phyloP scores from a whole-genome alignment of 2,329 filamentous ascomycete genomes.

The Trichophyton benhamiae region DNA sequence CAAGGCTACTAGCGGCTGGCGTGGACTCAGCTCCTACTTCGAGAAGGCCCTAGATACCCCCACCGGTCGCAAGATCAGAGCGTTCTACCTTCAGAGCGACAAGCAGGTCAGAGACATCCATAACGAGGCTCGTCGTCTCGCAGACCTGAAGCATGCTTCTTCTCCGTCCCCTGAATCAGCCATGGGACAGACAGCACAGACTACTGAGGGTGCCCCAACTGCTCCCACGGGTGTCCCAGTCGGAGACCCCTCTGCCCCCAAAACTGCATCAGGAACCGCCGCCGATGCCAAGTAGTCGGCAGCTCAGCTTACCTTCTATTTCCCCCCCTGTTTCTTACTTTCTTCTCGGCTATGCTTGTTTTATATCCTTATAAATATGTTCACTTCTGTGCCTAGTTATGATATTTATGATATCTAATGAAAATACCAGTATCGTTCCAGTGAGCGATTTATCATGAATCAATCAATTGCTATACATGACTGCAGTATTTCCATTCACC shows the following conservation, averaged over 20 bases:
- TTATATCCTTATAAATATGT: background rate
- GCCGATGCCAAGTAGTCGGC: background rate
- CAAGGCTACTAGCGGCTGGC: conserved; percentile 55
- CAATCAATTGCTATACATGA: too few relatives aligned
- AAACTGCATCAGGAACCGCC: background rate
- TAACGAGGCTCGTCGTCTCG: conserved; percentile 74
- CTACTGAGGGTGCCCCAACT: conserved; percentile 11
- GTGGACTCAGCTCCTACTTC: conserved; percentile 74
- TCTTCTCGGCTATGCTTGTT: background rate
- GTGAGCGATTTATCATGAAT: background rate
- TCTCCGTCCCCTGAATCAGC: conserved; percentile 27
- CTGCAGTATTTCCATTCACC: too few relatives aligned
- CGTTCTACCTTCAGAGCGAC: conserved; percentile 74
- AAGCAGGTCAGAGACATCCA: conserved; percentile 94
- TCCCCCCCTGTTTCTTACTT: background rate
- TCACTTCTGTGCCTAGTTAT: conserved; percentile 5
- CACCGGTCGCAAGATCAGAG: conserved; percentile 73
- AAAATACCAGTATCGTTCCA: background rate
- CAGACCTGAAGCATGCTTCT: conserved; percentile 61
- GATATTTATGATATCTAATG: conserved; percentile 1
- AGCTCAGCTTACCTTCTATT: background rate
- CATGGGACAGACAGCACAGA: conserved; percentile 30
- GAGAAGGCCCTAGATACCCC: conserved; percentile 82
- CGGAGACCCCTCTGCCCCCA: background rate
- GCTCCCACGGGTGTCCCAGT: conserved; percentile 12